A percentile compares a stretch with the other conserved stretches of the same genome.
Conservation (phyloP, 2,329 filamentous ascomycete genomes). For the Gliomastix tumulicola region DNA sequence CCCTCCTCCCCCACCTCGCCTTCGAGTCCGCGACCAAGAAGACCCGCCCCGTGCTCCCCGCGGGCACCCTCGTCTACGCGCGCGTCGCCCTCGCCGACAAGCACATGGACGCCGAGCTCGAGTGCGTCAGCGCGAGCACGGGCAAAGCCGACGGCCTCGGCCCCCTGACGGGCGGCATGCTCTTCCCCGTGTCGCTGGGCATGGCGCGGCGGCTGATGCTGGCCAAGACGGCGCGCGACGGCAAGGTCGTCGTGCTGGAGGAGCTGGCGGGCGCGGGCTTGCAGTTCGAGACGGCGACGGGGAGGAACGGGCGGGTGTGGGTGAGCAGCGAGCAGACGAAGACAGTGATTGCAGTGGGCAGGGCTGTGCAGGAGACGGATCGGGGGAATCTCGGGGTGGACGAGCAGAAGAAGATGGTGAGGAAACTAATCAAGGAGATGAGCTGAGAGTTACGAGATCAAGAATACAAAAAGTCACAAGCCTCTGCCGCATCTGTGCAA, state of each 20-base stretch:
- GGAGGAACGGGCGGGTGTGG: conserved; percentile 89
- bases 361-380: conserved; percentile 73
- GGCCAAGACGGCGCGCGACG: conserved; percentile 44
- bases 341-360: conserved; percentile 71
- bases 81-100: conserved; percentile 71
- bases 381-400: conserved; percentile 55
- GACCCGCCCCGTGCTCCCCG: conserved; percentile 69
- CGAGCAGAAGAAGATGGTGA: conserved; percentile 64
- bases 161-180: conserved; percentile 75
- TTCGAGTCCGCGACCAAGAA: conserved; percentile 93
- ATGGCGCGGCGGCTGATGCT: conserved; percentile 77
- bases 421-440: conserved; percentile 54
- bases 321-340: conserved; percentile 71
- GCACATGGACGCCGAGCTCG: conserved; percentile 83
- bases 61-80: conserved; percentile 81
- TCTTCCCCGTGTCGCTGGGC: conserved; percentile 71
- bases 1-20: conserved; percentile 76
- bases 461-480: not conserved
- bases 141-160: conserved; percentile 87
- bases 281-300: conserved; percentile 88
- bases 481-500: not conserved
- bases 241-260: conserved; percentile 67
- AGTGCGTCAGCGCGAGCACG: conserved; percentile 79
- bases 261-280: conserved; percentile 70
- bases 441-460: conserved; percentile 23